phyloP scores from a whole-genome alignment of 768 basidiomycete genomes.

The Lepiota brunneoincarnata region DNA sequence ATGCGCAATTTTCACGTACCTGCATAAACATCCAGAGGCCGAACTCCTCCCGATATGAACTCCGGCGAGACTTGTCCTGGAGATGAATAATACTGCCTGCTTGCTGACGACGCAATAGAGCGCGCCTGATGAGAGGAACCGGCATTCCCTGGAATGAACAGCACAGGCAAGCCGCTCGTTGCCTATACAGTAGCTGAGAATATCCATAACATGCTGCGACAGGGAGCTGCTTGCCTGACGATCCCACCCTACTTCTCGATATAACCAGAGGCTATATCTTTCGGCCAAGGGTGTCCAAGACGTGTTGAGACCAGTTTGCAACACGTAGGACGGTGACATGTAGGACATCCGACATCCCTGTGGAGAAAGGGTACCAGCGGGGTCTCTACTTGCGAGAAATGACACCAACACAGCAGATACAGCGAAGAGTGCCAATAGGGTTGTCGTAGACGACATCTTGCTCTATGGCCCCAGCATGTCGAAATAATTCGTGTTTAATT shows the following conservation, averaged over 20 bases:
- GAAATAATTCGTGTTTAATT: constrained; percentile 18
- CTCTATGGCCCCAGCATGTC: neutral
- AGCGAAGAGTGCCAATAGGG: constrained; percentile 35
- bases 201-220: neutral
- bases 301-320: constrained; percentile 62
- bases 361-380: constrained; percentile 60
- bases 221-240: constrained; percentile 40
- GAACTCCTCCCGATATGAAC: constrained; percentile 45
- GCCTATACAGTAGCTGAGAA: constrained; percentile 10
- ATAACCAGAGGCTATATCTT: constrained; percentile 86
- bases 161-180: constrained; percentile 69
- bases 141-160: constrained; percentile 97
- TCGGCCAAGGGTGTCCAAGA: constrained; percentile 69
- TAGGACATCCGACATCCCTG: constrained; percentile 96
- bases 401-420: constrained; percentile 31
- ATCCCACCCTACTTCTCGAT: constrained; percentile 89
- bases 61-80: constrained; percentile 54
- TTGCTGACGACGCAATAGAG: constrained; percentile 90
- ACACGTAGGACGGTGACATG: constrained; percentile 90
- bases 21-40: constrained; percentile 82
- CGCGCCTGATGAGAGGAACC: constrained; percentile 93
- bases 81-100: constrained; percentile 71
- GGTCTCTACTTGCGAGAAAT: constrained; percentile 42
- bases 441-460: constrained; percentile 17
- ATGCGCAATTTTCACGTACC: constrained; percentile 37